These are phyloP conservation scores for Cucurbitaria berberidis DNA, from an alignment of 2,329 filamentous ascomycete species.

Conservation along the genomic window DNA sequence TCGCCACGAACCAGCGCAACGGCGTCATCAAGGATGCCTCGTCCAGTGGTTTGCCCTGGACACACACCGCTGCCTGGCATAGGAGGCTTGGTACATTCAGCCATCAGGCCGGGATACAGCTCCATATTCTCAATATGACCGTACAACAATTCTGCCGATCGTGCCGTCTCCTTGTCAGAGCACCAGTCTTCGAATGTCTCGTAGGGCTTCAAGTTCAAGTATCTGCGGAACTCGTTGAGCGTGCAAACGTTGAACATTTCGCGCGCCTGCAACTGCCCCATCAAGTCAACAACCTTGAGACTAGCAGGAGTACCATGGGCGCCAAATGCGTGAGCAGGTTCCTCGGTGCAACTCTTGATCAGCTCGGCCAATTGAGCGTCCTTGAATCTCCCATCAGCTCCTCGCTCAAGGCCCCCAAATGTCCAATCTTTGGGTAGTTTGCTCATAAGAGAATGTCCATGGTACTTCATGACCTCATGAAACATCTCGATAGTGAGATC, in stretches of 20 bases:
- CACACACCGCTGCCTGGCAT: constrained; percentile 66
- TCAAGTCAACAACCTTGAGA: constrained; percentile 75
- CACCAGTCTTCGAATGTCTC: constrained; percentile 84
- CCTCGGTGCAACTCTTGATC: constrained; percentile 70
- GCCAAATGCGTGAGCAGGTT: constrained; percentile 63
- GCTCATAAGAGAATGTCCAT: constrained; percentile 62
- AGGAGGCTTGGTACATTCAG: constrained; percentile 77
- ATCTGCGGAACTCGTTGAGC: constrained; percentile 82
- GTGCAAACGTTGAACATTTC: constrained; percentile 75
- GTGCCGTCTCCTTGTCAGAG: constrained; percentile 71
- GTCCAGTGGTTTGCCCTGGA: constrained; percentile 76
- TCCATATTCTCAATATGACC: constrained; percentile 81
- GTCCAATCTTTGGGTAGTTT: constrained; percentile 70
- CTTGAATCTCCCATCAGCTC: constrained; percentile 69
- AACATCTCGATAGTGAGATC: constrained; percentile 44
- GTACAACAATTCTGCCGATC: constrained; percentile 64
- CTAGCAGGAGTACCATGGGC: constrained; percentile 73
- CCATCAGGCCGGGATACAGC: constrained; percentile 78
- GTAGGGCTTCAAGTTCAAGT: constrained; percentile 78
- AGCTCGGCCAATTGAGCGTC: constrained; percentile 78
- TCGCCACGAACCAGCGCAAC: constrained; percentile 77
- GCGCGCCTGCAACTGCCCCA: constrained; percentile 77
- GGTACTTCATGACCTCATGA: constrained; percentile 44
- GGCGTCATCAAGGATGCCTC: constrained; percentile 76
- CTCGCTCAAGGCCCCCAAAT: constrained; percentile 70